Evolutionary conservation across 1,139 yeast species (phyloP).

Genomic region (Geotrichum reessii): DNA sequence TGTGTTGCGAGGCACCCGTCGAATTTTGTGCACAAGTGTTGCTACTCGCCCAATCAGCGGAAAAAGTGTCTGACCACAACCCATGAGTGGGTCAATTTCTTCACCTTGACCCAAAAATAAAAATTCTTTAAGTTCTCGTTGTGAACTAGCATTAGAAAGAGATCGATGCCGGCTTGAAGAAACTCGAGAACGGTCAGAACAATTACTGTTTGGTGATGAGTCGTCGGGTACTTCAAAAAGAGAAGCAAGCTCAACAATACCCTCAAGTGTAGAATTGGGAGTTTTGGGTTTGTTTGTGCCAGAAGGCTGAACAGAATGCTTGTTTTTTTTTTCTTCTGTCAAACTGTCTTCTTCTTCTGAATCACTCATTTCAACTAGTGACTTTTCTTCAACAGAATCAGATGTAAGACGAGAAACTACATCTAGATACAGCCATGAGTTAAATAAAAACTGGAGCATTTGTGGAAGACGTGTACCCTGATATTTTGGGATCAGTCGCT

Average conservation of each 20-base stretch:
- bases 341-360: constrained; percentile 20
- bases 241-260: constrained; percentile 15
- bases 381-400: constrained; percentile 40
- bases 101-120: constrained; percentile 23
- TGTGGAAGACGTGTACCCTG: constrained; percentile 23
- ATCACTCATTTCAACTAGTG: constrained; percentile 19
- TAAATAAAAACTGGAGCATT: constrained; percentile 50
- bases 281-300: background rate
- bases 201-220: constrained; percentile 5
- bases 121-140: constrained; percentile 7
- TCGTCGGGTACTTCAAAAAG: constrained; percentile 12
- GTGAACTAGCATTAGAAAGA: background rate
- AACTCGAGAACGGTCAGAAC: background rate
- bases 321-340: constrained; percentile 13
- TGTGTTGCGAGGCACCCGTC: constrained; percentile 41
- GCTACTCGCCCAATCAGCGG: constrained; percentile 62
- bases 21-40: constrained; percentile 47
- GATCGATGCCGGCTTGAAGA: constrained; percentile 3
- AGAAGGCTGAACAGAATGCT: constrained; percentile 1
- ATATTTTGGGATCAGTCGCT: constrained; percentile 22
- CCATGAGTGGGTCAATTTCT: constrained; percentile 57
- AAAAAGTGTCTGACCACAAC: constrained; percentile 60
- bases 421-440: constrained; percentile 61
- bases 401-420: constrained; percentile 62
- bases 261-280: background rate